Conservation (phyloP, 2,329 filamentous ascomycete species). For the Graphilbum ipis-grandicollis region DNA sequence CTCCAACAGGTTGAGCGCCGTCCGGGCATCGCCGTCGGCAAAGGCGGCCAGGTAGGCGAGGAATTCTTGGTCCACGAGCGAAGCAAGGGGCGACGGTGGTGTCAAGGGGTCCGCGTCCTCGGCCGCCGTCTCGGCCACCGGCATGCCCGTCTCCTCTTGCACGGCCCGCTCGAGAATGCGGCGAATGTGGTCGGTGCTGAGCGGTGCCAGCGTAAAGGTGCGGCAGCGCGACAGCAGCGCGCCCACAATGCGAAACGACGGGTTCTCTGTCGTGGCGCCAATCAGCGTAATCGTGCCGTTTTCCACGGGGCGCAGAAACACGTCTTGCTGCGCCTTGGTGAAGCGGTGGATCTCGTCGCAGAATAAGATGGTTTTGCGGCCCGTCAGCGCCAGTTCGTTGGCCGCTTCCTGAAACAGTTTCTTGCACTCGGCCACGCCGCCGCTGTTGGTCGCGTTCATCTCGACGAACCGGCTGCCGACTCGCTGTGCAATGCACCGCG, state of each 20-base stretch:
- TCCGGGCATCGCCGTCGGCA: constrained; percentile 82
- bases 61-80: constrained; percentile 60
- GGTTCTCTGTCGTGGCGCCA: constrained; percentile 93
- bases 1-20: constrained; percentile 81
- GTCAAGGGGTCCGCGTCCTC: constrained; percentile 11
- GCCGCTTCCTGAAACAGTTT: constrained; percentile 76
- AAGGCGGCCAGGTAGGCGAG: constrained; percentile 71
- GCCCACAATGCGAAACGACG: constrained; percentile 79
- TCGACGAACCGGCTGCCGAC: constrained; percentile 81
- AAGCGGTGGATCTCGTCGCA: constrained; percentile 95
- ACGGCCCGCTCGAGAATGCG: constrained; percentile 65
- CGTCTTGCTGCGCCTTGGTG: constrained; percentile 82
- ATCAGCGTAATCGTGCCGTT: constrained; percentile 80
- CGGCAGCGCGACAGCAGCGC: constrained; percentile 79
- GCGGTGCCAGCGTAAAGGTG: constrained; percentile 69
- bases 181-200: constrained; percentile 54
- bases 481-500: constrained; percentile 68
- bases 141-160: constrained; percentile 27
- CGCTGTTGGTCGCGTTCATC: constrained; percentile 82
- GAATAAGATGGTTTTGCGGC: constrained; percentile 86
- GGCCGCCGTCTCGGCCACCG: background rate
- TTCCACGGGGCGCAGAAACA: constrained; percentile 86
- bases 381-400: constrained; percentile 63
- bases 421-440: constrained; percentile 81
- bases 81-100: constrained; percentile 14